Evolutionary conservation across 148 eudicot species (phyloP), one percentile per base, ranked within the genome.

Genomic region (Rhododendron molle): DNA sequence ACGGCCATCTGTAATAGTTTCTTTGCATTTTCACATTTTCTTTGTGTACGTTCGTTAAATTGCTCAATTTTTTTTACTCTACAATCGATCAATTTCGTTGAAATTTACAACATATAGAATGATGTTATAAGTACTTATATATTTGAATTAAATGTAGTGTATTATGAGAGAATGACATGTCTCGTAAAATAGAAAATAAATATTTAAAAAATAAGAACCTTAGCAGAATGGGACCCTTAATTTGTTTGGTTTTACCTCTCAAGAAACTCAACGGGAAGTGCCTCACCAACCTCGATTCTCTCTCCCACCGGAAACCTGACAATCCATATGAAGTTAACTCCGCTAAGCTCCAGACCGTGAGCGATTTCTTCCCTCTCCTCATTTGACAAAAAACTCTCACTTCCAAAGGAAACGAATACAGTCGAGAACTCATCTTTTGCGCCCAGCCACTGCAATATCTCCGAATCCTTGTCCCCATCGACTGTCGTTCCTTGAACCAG

Each of bases 321-420:
- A 21, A 85, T 87, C 91, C 89, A 89, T 34, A 87, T 85, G 81
- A 87, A 87, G 26, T 73, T 78, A 0, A 85, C 87, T 2, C 47
- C 34, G 49, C 89, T 85, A 6, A 71, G 84, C 82, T 87, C 89
- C 7, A 89, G 50, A 16, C 91, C 91, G 28, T 83, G 50, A 58
- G 89, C 87, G 7, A 89, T 38, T 73, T 82, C 91, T 16, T 85
- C 81, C 40, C 47, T 83, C 21, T 87, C 91, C 30, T 89, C 86
- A 9, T 38, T 62, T 0, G 62, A 46, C 72, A 89, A 23, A 47
- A 77, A 87, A 43, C 46, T 62, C 82, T 89, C 91, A 28, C 85
- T 85, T 38, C 91, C 91, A 62, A 89, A 89, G 0, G 89, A 89
- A 20, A 69, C 86, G n/a, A 73, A 89, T 28, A 89, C 87, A 15